phyloP scores from a whole-genome alignment of 768 basidiomycete species.

The Russula olivacea region DNA sequence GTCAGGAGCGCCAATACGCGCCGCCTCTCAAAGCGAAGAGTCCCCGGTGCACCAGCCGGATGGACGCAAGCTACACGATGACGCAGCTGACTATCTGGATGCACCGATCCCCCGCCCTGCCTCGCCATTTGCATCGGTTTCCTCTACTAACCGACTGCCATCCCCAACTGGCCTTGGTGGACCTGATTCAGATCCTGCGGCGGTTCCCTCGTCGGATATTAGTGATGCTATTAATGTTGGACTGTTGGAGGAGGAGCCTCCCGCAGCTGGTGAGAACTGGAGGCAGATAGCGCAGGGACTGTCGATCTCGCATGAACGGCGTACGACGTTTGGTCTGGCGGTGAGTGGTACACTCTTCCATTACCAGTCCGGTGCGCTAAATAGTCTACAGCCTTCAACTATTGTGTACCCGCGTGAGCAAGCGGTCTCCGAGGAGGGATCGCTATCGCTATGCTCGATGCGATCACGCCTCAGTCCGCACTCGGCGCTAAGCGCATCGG shows the following conservation, averaged over 20 bases:
- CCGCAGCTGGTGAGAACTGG: constrained; percentile 57
- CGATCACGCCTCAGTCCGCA: constrained; percentile 49
- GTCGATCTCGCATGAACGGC: constrained; percentile 32
- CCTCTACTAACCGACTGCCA: constrained; percentile 28
- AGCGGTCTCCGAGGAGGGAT: constrained; percentile 54
- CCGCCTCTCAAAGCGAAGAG: not conserved
- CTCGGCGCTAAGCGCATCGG: constrained; percentile 40
- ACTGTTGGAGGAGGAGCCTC: constrained; percentile 64
- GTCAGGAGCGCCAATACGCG: constrained; percentile 20
- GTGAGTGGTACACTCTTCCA: constrained; percentile 38
- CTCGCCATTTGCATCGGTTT: constrained; percentile 43
- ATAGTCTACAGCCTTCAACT: constrained; percentile 35
- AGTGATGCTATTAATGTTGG: constrained; percentile 42
- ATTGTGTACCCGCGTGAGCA: constrained; percentile 39
- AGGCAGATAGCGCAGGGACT: constrained; percentile 43
- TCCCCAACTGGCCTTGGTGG: constrained; percentile 38
- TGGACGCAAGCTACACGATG: constrained; percentile 21
- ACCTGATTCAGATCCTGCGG: constrained; percentile 30
- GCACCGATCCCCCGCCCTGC: constrained; percentile 53
- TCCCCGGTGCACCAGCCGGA: constrained; percentile 17
- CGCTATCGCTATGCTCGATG: constrained; percentile 62
- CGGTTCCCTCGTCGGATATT: constrained; percentile 11
- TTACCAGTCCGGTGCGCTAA: not conserved
- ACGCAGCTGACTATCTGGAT: constrained; percentile 45
- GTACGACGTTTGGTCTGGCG: constrained; percentile 59